A percentile compares a stretch with the other conserved stretches of the same genome.
Conservation (phyloP, 140 eudicot genomes). For the Eryngium alpinum region DNA sequence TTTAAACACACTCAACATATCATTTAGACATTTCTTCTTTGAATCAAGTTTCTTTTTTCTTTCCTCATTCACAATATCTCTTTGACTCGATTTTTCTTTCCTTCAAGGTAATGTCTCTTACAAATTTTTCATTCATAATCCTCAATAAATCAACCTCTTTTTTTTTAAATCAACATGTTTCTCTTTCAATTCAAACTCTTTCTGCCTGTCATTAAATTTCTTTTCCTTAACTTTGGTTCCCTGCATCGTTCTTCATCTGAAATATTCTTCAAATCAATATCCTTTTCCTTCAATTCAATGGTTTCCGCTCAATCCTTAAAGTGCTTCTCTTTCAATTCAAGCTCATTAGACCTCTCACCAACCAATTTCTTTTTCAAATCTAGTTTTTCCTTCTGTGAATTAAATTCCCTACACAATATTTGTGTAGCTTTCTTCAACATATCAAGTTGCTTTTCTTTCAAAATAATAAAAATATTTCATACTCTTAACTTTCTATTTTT, state of each 20-base stretch:
- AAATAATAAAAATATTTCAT: not conserved
- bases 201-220: not conserved
- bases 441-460: not conserved
- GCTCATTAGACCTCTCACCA: conserved; percentile 2
- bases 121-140: too few species aligned
- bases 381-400: not conserved
- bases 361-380: not conserved
- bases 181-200: conserved; percentile 15
- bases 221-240: conserved; percentile 4
- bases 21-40: conserved; percentile 20
- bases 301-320: not conserved
- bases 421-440: not conserved
- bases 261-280: conserved; percentile 1
- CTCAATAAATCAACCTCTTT: not conserved
- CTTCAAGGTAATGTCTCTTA: not conserved
- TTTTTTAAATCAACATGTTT: not conserved
- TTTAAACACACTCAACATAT: not conserved
- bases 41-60: conserved; percentile 26
- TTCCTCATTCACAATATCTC: conserved; percentile 10
- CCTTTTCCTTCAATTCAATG: conserved; percentile 16
- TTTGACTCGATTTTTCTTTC: not conserved
- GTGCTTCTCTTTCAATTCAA: conserved; percentile 17
- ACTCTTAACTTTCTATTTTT: not conserved
- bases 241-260: not conserved
- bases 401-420: not conserved